A percentile compares a stretch with the other conserved stretches of the same genome.
phyloP scores from a whole-genome alignment of 1,284 basidiomycete genomes.

The Wallemia hederae region DNA sequence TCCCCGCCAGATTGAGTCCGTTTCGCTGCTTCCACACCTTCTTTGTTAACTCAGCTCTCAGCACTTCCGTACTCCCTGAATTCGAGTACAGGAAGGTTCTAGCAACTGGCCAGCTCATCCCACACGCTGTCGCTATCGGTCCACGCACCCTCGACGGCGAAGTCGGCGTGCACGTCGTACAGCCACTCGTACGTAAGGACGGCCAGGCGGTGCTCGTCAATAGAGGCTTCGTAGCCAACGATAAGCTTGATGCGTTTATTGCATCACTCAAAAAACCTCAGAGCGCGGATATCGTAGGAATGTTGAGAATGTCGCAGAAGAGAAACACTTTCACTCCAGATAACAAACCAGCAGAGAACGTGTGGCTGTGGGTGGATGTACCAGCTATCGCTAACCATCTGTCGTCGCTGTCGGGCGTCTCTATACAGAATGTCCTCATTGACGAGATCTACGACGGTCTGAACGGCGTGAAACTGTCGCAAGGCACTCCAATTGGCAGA shows the following conservation, averaged over 20 bases:
- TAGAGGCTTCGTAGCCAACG: constrained; percentile 45
- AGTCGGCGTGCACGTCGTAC: constrained; percentile 58
- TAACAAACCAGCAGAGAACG: constrained; percentile 46
- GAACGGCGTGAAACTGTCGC: constrained; percentile 11
- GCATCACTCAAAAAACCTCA: constrained; percentile 10
- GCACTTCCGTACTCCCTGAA: constrained; percentile 35
- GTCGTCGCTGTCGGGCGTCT: constrained; percentile 32
- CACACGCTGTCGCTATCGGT: constrained; percentile 47
- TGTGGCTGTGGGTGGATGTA: constrained; percentile 82
- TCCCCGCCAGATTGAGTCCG: constrained; percentile 66
- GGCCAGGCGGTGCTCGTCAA: constrained; percentile 46
- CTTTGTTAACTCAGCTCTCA: constrained; percentile 6
- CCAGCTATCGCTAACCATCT: constrained; percentile 44
- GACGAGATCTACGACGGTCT: constrained; percentile 54
- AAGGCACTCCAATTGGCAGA: constrained; percentile 62
- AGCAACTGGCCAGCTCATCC: constrained; percentile 46
- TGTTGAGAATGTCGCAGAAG: constrained; percentile 34
- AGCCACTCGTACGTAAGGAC: constrained; percentile 46
- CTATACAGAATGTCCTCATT: constrained; percentile 54
- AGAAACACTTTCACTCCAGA: constrained; percentile 61
- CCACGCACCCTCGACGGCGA: constrained; percentile 67
- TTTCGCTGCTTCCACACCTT: constrained; percentile 2
- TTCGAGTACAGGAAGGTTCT: constrained; percentile 60
- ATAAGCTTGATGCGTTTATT: constrained; percentile 14
- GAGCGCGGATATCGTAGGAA: constrained; percentile 21